Conservation (phyloP, 1,284 basidiomycete genomes). For the Cystobasidiaceae sp. region DNA sequence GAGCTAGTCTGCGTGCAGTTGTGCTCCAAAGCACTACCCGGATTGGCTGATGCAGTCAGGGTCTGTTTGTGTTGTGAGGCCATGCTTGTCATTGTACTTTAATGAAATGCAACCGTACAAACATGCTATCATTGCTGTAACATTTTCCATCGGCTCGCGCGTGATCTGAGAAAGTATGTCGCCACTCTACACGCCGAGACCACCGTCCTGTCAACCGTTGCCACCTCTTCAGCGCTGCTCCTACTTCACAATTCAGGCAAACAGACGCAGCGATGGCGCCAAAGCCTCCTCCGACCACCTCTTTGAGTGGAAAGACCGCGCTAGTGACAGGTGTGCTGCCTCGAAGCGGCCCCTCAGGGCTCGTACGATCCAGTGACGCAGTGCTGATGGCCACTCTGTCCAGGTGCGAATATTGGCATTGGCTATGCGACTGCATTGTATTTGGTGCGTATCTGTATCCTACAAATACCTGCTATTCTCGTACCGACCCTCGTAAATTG, state of each 20-base stretch:
- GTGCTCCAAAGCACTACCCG: background rate
- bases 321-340: slow-evolving; percentile 4
- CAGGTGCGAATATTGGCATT: slow-evolving; percentile 8
- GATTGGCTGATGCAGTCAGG: too few species aligned
- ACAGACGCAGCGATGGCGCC: background rate
- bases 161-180: background rate
- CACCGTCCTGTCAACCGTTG: background rate
- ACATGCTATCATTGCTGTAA: too few species aligned
- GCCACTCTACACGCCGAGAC: background rate
- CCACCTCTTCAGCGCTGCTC: background rate
- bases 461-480: background rate
- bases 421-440: slow-evolving; percentile 14
- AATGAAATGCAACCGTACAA: too few species aligned
- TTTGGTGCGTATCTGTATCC: background rate
- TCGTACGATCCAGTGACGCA: background rate
- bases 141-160: too few species aligned
- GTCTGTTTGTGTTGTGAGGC: too few species aligned
- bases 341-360: background rate
- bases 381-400: background rate
- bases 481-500: too few species aligned
- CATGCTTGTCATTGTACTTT: too few species aligned
- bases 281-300: slow-evolving; percentile 4
- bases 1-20: background rate
- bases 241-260: too few species aligned
- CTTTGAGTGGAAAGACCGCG: background rate